These are phyloP conservation scores for Neurospora sp. DNA, from an alignment of 2,329 filamentous ascomycete genomes.

Conservation along the genomic window DNA sequence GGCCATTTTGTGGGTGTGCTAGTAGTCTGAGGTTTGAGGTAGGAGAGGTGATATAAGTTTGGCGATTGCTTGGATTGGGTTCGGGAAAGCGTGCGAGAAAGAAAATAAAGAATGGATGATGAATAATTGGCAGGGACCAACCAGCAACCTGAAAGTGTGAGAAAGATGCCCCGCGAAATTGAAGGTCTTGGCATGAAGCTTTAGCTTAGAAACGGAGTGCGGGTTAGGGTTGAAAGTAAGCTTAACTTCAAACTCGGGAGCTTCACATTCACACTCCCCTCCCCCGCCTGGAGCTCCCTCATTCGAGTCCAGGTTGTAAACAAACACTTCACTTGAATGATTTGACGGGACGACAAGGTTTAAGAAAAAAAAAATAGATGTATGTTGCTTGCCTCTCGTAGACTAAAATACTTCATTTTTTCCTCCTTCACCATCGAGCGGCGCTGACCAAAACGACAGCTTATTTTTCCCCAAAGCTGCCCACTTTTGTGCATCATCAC, in stretches of 20 bases:
- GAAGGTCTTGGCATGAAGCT: conserved; percentile 3
- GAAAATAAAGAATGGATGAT: neutral
- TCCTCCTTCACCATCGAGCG: too few relatives aligned
- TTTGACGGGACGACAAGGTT: neutral
- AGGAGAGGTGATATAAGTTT: neutral
- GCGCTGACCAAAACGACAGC: neutral
- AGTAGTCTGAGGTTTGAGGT: neutral
- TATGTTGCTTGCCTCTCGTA: neutral
- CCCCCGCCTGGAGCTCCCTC: neutral
- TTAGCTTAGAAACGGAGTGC: too few relatives aligned
- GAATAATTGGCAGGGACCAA: neutral
- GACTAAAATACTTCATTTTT: too few relatives aligned
- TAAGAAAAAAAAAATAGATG: neutral
- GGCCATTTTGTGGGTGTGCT: conserved; percentile 29
- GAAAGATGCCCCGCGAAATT: conserved; percentile 5
- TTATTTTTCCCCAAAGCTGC: neutral
- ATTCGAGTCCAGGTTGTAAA: neutral
- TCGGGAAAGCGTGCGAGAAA: neutral
- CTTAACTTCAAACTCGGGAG: neutral
- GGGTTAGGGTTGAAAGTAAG: conserved; percentile 6
- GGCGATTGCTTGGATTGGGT: too few relatives aligned
- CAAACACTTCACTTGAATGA: neutral
- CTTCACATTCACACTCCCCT: neutral
- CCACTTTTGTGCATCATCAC: neutral
- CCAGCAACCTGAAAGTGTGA: neutral